Base-by-base conservation (phyloP, 768 basidiomycete genomes). In the Leccinum uliginosum region DNA sequence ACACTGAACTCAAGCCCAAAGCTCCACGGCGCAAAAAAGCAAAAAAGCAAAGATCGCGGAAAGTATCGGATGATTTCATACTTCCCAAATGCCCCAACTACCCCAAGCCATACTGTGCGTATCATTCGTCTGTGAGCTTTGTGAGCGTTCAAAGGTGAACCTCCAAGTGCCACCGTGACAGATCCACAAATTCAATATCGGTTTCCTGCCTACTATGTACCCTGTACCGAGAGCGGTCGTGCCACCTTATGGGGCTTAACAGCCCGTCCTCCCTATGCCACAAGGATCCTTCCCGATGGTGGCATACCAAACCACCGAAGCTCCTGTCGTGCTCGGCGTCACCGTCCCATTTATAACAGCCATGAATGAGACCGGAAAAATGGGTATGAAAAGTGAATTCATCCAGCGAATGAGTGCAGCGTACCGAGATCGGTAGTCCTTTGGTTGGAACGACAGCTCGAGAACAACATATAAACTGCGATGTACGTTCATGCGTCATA, bases 171-270 rank as follows among this genome's bases (percentile, higher is more conserved):
- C 38, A n/a, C n/a, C n/a, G n/a, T n/a, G n/a, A n/a, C 53, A 71
- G 70, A 71, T 55, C 65, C 62, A 11, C 68, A 71, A 50, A 51
- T 56, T 40, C 63, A 53, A 53, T 23, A 67, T 0, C 35, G 54
- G 0, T 71, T 55, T 60, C 69, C 71, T 32, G 30, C 62, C 6
- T 71, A 71, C 14, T 71, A 69, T 54, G 62, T 69, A 1, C 71
- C 68, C 2, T n/a, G 57, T 71, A 11, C 62, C 60, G 52, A 62
- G 71, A 60, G 55, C 57, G 6, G 40, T 67, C 43, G 11, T 64
- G 17, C 67, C 62, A 15, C 68, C 68, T 12, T 29, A 51, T 12
- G 64, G 60, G 5, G 17, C 62, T 4, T 70, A 72, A 19, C 70
- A 72, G 30, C 70, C 68, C 9, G 7, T 71, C 21, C 40, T 62